Percentiles rank a stretch among this genome's conserved stretches.
These are phyloP conservation scores for Kokia cookei DNA, from an alignment of 441 rosid species.

Conservation along the genomic window DNA sequence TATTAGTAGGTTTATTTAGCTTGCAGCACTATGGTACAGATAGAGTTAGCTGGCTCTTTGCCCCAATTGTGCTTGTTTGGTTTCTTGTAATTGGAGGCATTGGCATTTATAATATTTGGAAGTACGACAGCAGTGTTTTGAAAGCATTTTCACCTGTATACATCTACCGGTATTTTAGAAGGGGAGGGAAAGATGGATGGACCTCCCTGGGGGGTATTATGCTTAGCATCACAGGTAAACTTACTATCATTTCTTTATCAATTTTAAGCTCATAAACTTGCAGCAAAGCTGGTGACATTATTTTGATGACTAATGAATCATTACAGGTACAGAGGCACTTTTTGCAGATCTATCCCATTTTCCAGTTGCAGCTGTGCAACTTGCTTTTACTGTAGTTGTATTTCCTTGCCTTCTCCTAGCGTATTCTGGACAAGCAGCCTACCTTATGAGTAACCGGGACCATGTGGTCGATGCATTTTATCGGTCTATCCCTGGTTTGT, in stretches of 20 bases:
- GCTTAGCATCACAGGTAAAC: slow-evolving; percentile 83
- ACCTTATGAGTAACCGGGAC: slow-evolving; percentile 52
- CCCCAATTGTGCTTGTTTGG: slow-evolving; percentile 86
- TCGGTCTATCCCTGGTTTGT: slow-evolving; percentile 81
- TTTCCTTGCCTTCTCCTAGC: slow-evolving; percentile 93
- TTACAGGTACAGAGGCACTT: slow-evolving; percentile 86
- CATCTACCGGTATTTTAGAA: slow-evolving; percentile 59
- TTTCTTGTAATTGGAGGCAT: slow-evolving; percentile 75
- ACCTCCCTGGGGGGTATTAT: slow-evolving; percentile 85
- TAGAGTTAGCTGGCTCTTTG: slow-evolving; percentile 85
- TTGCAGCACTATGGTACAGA: slow-evolving; percentile 90
- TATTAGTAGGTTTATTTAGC: slow-evolving; percentile 75
- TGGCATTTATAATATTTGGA: slow-evolving; percentile 65
- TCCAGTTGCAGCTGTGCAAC: slow-evolving; percentile 76
- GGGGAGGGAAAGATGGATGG: slow-evolving; percentile 62
- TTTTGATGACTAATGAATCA: not conserved
- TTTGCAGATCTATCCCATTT: slow-evolving; percentile 91
- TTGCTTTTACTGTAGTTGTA: slow-evolving; percentile 84
- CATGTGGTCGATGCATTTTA: slow-evolving; percentile 67
- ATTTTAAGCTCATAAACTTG: not conserved
- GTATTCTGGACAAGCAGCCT: slow-evolving; percentile 94
- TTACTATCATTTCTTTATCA: not conserved
- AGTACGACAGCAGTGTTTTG: slow-evolving; percentile 54
- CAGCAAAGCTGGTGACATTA: not conserved
- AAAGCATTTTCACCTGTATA: slow-evolving; percentile 78